Percentiles rank a stretch among this genome's conserved stretches.
Conservation (phyloP, 2,329 filamentous ascomycete genomes). For the Fusarium newnesense region DNA sequence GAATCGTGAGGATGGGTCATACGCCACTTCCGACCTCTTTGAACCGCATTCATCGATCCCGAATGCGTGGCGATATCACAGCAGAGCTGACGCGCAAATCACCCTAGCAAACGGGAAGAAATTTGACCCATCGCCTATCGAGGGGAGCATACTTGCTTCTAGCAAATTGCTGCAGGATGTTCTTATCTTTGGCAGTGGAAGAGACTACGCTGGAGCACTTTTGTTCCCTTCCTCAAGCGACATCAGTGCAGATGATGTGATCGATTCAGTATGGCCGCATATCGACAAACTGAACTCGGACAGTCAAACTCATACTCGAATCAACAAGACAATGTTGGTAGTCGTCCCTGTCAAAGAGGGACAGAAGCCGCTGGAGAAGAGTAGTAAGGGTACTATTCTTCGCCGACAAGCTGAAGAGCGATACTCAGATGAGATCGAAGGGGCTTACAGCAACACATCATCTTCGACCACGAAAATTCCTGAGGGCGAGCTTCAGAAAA, state of each 20-base stretch:
- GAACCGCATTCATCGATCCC: constrained; percentile 60
- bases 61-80: constrained; percentile 71
- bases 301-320: constrained; percentile 61
- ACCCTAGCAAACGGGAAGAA: constrained; percentile 75
- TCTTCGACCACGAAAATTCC: constrained; percentile 26
- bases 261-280: constrained; percentile 54
- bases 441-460: constrained; percentile 52
- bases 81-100: constrained; percentile 69
- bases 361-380: constrained; percentile 59
- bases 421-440: constrained; percentile 58
- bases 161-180: constrained; percentile 60
- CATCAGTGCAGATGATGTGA: constrained; percentile 49
- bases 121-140: constrained; percentile 71
- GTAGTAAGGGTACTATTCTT: constrained; percentile 71
- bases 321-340: constrained; percentile 62
- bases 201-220: constrained; percentile 65
- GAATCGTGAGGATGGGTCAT: constrained; percentile 69
- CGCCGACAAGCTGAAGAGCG: constrained; percentile 61
- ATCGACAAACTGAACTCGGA: constrained; percentile 60
- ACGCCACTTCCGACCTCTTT: constrained; percentile 72
- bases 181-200: constrained; percentile 70
- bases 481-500: constrained; percentile 49
- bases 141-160: constrained; percentile 62
- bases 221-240: constrained; percentile 56
- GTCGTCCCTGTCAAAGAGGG: constrained; percentile 48